Conservation (phyloP, 2,329 filamentous ascomycete species). For the Pestalotiopsis sp. region DNA sequence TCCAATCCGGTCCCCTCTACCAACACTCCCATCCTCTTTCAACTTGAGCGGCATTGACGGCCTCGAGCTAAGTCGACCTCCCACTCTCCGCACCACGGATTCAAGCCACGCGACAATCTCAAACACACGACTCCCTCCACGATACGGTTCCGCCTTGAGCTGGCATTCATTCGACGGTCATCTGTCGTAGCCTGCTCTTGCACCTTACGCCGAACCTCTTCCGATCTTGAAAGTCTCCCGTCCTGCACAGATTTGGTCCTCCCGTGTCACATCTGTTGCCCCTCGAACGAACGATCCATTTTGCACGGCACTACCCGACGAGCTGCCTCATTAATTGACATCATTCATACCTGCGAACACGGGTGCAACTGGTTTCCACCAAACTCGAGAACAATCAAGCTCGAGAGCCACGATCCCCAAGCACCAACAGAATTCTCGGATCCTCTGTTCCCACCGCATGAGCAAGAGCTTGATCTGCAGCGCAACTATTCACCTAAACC, state of each 20-base stretch:
- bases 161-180: slow-evolving; percentile 11
- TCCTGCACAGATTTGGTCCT: neutral
- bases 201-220: neutral
- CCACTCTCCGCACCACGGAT: neutral
- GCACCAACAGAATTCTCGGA: neutral
- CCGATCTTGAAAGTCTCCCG: neutral
- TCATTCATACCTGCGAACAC: neutral
- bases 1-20: neutral
- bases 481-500: neutral
- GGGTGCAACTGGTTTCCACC: neutral
- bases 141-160: neutral
- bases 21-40: neutral
- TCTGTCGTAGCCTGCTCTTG: slow-evolving; percentile 12
- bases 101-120: neutral
- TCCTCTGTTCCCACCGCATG: neutral
- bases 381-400: neutral
- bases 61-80: neutral
- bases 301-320: neutral
- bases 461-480: neutral
- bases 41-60: neutral
- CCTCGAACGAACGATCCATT: neutral
- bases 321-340: slow-evolving; percentile 2
- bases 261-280: neutral
- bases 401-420: neutral
- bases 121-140: neutral